A percentile compares a stretch with the other conserved stretches of the same genome.
phyloP scores from a whole-genome alignment of 1,284 basidiomycete species.

The Ustilago tritici region DNA sequence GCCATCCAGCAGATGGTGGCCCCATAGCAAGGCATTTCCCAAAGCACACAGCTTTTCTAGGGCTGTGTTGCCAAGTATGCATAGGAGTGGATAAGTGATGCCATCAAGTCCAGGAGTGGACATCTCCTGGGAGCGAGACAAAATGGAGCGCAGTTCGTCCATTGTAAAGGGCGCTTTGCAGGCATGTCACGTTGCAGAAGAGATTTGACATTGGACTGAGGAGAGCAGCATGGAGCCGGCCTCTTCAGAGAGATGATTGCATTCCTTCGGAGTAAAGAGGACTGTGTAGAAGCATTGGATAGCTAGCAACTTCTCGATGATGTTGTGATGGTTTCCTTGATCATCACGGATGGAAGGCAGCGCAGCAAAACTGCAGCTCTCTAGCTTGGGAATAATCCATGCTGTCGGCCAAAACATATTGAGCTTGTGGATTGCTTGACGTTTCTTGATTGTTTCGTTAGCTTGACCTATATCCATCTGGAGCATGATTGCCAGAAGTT shows the following conservation, averaged over 20 bases:
- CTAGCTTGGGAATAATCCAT: not conserved
- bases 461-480: not conserved
- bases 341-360: not conserved
- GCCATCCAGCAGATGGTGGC: too few relatives aligned
- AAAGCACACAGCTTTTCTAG: too few relatives aligned
- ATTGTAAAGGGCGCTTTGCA: not conserved
- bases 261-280: not conserved
- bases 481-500: not conserved
- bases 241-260: not conserved
- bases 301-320: not conserved
- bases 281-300: not conserved
- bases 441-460: too few relatives aligned
- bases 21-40: too few relatives aligned
- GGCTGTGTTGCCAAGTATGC: too few relatives aligned
- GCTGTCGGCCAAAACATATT: not conserved
- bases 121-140: not conserved
- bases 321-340: not conserved
- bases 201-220: not conserved
- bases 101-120: not conserved
- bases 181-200: not conserved
- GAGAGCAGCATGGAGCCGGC: not conserved
- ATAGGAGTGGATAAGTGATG: not conserved
- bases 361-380: not conserved
- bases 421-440: not conserved
- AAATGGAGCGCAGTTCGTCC: not conserved